Base-by-base conservation (phyloP, 75 land plant genomes). In the Gnetum montanum region DNA sequence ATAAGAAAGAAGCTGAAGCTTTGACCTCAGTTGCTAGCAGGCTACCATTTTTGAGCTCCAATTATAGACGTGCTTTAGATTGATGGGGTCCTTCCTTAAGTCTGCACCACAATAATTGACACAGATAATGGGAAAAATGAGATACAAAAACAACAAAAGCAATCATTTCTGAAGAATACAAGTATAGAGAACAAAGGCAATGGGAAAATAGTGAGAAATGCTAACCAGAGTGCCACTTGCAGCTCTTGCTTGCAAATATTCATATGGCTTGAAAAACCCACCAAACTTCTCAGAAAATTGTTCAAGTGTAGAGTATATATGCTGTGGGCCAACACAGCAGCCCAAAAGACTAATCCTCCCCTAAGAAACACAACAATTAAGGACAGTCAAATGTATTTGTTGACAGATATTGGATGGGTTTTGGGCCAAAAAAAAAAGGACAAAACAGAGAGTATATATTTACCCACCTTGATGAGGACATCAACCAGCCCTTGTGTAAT, bases 311-410 rank as follows among this genome's bases (percentile, higher is more conserved):
- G 87, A 72, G 59, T 52, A 67, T 20, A 94, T 73, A 55, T 86
- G 80, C 40, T 73, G 74, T 6, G 91, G 46, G 65, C 98, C 98
- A 45, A 86, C 40, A 28, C 79, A 57, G 90, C 96, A 18, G 92
- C 98, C 96, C 98, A 94, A 62, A 82, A 90, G 69, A 90, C 76
- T 43, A 94, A 34, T 3, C 98, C 98, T 3, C 98, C 96, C 76
- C 98, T 90, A 60, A 27, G 31, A 45, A 19, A 58, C 27, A 46
- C 49, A 28, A 49, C 31, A 16, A 29, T 13, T 12, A 49, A 28
- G 30, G 52, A 49, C 15, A 3, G n/a, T 27, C 22, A 8, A 49
- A 49, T 11, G n/a, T 4, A 13, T 28, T 11, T 31, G 6, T 25
- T 15, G 30, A 0, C 4, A 6, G 30, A 11, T 8, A 33, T 31